Conservation (phyloP, 495 filamentous ascomycete species). For the Xylaria intraflava region DNA sequence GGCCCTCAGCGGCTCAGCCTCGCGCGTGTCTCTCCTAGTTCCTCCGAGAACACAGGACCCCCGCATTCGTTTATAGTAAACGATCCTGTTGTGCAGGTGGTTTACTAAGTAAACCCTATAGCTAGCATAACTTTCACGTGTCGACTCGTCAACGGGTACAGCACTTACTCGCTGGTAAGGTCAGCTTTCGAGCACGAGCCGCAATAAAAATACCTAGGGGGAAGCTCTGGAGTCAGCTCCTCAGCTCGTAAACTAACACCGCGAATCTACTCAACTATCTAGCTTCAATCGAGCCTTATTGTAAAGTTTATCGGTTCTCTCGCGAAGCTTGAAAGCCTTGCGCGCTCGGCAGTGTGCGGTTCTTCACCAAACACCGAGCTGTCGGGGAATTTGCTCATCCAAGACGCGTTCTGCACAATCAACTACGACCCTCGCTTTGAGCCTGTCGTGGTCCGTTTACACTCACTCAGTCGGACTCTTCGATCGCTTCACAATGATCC, state of each 20-base stretch:
- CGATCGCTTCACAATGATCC: slow-evolving; percentile 17
- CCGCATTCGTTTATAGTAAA: slow-evolving; percentile 4
- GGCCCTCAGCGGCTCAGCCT: slow-evolving; percentile 12
- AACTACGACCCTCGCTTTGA: slow-evolving; percentile 2
- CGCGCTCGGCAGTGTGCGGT: not conserved
- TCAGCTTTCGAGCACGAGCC: not conserved
- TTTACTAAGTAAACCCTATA: no score
- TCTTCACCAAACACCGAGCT: not conserved
- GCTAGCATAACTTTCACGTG: not conserved
- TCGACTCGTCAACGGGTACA: not conserved
- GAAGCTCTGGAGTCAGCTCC: not conserved
- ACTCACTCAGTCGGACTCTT: not conserved
- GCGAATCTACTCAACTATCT: not conserved
- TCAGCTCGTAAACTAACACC: not conserved
- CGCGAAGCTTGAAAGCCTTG: not conserved
- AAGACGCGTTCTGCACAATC: not conserved
- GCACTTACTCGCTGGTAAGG: not conserved
- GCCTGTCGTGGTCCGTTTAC: not conserved
- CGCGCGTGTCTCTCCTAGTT: slow-evolving; percentile 3
- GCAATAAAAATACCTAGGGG: not conserved
- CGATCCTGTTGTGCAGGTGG: not conserved
- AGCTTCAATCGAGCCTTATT: no score
- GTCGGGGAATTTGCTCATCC: not conserved
- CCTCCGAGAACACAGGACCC: not conserved
- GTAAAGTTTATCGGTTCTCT: not conserved